Evolutionary conservation across 352 stramenopile genomes (phyloP).

Genomic region (Globisporangium cederbergense): DNA sequence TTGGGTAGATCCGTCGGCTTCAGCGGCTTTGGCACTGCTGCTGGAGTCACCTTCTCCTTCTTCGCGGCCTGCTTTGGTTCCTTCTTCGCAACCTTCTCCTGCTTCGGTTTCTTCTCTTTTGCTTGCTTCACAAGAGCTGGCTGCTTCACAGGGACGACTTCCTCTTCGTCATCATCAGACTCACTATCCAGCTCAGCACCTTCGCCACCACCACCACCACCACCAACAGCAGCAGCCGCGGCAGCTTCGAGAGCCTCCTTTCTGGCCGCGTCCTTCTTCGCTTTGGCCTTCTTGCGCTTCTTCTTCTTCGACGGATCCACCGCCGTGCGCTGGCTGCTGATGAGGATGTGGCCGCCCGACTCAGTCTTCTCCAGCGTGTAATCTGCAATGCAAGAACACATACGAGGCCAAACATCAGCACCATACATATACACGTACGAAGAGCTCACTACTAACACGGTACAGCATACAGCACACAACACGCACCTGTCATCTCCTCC

Average conservation of each 20-base stretch:
- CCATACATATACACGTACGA: background rate
- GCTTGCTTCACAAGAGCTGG: constrained; percentile 22
- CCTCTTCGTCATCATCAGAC: constrained; percentile 18
- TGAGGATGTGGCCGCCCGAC: constrained; percentile 52
- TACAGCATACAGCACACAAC: background rate
- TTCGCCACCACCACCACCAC: constrained; percentile 2
- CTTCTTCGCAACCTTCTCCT: background rate
- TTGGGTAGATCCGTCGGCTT: constrained; percentile 55
- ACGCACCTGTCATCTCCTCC: constrained; percentile 74
- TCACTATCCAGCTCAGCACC: background rate
- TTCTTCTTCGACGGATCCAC: constrained; percentile 35
- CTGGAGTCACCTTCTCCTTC: constrained; percentile 11
- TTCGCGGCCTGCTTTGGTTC: constrained; percentile 24
- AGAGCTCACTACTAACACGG: background rate
- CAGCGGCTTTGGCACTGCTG: constrained; percentile 14
- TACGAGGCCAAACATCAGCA: background rate
- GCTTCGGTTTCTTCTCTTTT: constrained; percentile 18
- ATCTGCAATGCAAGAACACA: constrained; percentile 19
- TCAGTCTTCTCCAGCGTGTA: constrained; percentile 61
- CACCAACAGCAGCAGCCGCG: background rate
- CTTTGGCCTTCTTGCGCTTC: constrained; percentile 55
- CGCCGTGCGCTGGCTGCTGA: constrained; percentile 25
- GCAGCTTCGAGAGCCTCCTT: constrained; percentile 3
- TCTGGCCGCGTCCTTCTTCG: constrained; percentile 18
- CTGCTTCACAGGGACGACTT: background rate